Conservation (phyloP, 148 eudicot genomes). For the Simmondsia chinensis region DNA sequence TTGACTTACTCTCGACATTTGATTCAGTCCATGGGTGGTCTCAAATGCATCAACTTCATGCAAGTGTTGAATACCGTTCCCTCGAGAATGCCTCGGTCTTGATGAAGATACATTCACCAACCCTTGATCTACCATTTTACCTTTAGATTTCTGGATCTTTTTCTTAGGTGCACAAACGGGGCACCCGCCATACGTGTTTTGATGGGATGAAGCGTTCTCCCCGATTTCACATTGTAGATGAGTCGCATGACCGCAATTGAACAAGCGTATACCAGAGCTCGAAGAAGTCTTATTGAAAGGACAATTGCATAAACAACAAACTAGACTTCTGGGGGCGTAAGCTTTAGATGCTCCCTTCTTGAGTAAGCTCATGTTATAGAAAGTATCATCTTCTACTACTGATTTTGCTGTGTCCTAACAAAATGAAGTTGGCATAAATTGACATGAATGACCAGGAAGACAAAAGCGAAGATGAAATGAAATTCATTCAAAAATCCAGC, state of each 20-base stretch:
- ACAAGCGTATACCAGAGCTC: constrained; percentile 60
- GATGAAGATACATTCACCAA: constrained; percentile 35
- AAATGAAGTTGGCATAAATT: too few relatives aligned
- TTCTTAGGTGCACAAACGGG: constrained; percentile 77
- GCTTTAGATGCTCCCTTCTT: constrained; percentile 88
- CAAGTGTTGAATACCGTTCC: constrained; percentile 22
- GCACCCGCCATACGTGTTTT: constrained; percentile 50
- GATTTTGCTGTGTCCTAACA: constrained; percentile 86
- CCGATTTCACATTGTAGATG: constrained; percentile 67
- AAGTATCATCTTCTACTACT: constrained; percentile 88
- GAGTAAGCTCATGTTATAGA: constrained; percentile 72
- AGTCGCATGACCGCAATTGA: constrained; percentile 79
- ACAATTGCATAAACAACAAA: constrained; percentile 78
- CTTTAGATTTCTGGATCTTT: constrained; percentile 39
- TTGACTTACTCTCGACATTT: constrained; percentile 61
- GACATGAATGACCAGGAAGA: too few relatives aligned
- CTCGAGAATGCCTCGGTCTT: constrained; percentile 31
- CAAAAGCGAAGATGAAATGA: too few relatives aligned
- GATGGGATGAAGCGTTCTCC: constrained; percentile 40
- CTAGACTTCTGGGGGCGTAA: constrained; percentile 55
- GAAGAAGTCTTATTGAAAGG: constrained; percentile 45
- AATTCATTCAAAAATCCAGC: too few relatives aligned
- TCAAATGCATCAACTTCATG: constrained; percentile 60
- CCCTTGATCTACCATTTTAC: constrained; percentile 49
- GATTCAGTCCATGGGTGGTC: constrained; percentile 28